Base-by-base conservation (phyloP, 164 flowering plant genomes). In the Buxus sempervirens region DNA sequence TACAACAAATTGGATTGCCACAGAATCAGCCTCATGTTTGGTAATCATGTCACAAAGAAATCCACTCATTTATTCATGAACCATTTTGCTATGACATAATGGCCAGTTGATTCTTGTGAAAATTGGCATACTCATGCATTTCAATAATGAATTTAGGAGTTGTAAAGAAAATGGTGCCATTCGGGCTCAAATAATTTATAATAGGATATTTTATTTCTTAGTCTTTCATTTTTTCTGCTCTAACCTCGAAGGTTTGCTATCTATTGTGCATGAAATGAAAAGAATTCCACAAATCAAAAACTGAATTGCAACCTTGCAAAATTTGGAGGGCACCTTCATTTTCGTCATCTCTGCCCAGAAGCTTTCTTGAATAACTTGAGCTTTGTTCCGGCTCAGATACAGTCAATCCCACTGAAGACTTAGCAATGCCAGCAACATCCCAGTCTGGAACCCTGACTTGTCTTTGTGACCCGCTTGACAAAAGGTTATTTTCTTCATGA, bases 401-500 rank as follows among this genome's bases (percentile, higher is more conserved):
- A 49, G 67, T 60, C 56, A 68, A 62, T 45, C 69, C 76, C 8
- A 64, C 63, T 45, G 62, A 67, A 49, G 48, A 55, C 41, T 76
- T 77, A 15, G 70, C 64, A 64, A 69, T 63, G 70, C 61, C 70
- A 61, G 59, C 16, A 64, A 22, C 68, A 75, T 75, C 72, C 53
- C n/a, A 27, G 48, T 74, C 75, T 53, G 58, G 75, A 66, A 19
- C 36, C 54, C 32, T 56, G 20, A 60, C 54, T 70, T 72, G 84
- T 36, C 38, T 69, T 58, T 48, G 70, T 12, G 27, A 60, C 72
- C 63, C 68, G 56, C 57, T 73, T 4, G 70, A 58, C 56, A 64
- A 49, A 76, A 68, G 26, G 64, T 32, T 53, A 56, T 63, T 68
- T 70, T 77, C 87, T 62, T 78, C 81, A 75, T 58, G 51, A 9